Evolutionary conservation across 225 moss, liverwort and hornwort genomes (phyloP).

Genomic region (Straminergon stramineum): DNA sequence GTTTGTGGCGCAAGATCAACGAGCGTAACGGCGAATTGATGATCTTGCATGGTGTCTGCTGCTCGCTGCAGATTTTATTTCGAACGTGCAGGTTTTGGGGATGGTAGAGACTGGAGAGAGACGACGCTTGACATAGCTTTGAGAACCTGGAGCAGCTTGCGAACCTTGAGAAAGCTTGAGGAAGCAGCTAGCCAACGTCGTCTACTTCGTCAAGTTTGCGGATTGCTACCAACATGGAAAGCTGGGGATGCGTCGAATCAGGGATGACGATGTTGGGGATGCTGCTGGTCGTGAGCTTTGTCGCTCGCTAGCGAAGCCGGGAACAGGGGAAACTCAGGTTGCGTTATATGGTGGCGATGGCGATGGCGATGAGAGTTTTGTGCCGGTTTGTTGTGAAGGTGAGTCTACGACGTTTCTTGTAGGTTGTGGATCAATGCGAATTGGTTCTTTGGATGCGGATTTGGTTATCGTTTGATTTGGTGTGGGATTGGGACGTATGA

Average conservation of each 20-base stretch:
- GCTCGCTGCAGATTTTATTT: neutral
- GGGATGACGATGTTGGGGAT: neutral
- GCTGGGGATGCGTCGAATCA: neutral
- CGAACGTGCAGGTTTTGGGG: constrained; percentile 3
- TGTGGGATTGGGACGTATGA: neutral
- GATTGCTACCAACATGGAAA: neutral
- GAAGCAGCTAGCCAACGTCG: neutral
- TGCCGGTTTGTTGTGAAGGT: neutral
- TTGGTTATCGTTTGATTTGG: neutral
- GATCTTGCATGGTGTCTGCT: constrained; percentile 11
- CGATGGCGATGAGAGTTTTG: neutral
- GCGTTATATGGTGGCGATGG: neutral
- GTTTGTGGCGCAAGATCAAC: constrained; percentile 25
- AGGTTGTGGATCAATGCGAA: neutral
- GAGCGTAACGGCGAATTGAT: constrained; percentile 23
- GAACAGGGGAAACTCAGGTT: neutral
- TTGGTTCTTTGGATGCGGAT: neutral
- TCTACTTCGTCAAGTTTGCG: neutral
- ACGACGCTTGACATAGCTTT: neutral
- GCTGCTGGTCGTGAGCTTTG: neutral
- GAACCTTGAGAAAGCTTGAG: neutral
- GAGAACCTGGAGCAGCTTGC: neutral
- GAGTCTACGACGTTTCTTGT: neutral
- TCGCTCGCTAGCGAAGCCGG: neutral
- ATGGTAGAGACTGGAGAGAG: neutral